These are phyloP conservation scores for Syzygium oleosum DNA, from an alignment of 345 rosid species.

Conservation along the genomic window DNA sequence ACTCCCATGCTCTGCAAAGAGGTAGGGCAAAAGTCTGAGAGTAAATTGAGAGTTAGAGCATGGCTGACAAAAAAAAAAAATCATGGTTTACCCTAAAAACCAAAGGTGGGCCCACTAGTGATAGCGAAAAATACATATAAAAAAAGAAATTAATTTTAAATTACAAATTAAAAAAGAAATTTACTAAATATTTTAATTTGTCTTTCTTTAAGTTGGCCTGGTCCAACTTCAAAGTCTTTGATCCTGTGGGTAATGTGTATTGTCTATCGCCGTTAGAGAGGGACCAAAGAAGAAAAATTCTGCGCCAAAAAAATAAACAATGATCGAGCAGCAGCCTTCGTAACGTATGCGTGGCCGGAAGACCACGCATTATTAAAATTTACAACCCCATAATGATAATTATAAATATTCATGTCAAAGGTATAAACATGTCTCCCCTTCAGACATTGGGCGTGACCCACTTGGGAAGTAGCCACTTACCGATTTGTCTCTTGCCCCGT, in stretches of 20 bases:
- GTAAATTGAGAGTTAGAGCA: no score
- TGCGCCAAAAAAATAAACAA: neutral
- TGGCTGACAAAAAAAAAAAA: neutral
- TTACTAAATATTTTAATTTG: neutral
- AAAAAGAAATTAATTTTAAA: no score
- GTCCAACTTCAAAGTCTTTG: neutral
- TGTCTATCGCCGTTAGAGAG: neutral
- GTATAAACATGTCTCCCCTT: neutral
- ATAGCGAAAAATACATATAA: neutral
- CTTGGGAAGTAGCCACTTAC: neutral
- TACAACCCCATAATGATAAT: neutral
- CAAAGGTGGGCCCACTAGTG: neutral
- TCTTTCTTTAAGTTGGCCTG: neutral
- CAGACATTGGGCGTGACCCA: neutral
- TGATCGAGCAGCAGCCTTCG: neutral
- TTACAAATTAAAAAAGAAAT: neutral
- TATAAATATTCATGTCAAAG: neutral
- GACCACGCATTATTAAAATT: neutral
- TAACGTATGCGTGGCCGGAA: neutral
- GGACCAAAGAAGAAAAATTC: neutral
- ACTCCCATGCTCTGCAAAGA: no score
- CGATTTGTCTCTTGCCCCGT: neutral
- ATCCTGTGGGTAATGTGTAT: neutral
- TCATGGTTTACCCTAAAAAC: neutral
- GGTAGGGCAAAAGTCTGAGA: no score